phyloP scores from a whole-genome alignment of 306 rosid species.

The Glycine tomentella region DNA sequence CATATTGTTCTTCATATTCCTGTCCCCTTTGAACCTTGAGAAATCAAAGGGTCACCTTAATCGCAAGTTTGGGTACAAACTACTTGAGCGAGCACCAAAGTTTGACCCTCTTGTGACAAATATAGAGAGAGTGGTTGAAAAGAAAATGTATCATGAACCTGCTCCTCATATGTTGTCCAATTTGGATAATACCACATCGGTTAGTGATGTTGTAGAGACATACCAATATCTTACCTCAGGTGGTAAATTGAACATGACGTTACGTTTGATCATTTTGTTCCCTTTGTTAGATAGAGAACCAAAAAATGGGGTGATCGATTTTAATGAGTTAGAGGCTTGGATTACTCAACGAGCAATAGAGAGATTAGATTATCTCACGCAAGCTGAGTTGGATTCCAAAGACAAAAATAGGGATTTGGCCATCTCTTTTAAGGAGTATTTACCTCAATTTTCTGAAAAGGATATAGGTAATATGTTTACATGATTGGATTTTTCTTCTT shows the following conservation, averaged over 20 bases:
- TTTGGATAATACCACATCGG: not conserved
- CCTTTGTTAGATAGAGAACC: slow-evolving; percentile 76
- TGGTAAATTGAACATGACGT: slow-evolving; percentile 66
- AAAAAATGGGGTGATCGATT: slow-evolving; percentile 56
- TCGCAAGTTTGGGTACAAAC: slow-evolving; percentile 66
- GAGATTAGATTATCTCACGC: slow-evolving; percentile 56
- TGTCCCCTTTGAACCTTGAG: slow-evolving; percentile 32
- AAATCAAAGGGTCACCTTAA: slow-evolving; percentile 31
- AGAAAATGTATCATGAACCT: not conserved
- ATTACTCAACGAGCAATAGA: slow-evolving; percentile 55
- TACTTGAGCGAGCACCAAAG: slow-evolving; percentile 26
- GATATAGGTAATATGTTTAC: slow-evolving; percentile 57
- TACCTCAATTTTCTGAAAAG: slow-evolving; percentile 63
- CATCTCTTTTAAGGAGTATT: slow-evolving; percentile 69
- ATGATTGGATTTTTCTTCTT: not conserved
- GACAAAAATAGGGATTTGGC: slow-evolving; percentile 63
- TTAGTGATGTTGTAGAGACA: slow-evolving; percentile 42
- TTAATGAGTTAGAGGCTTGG: slow-evolving; percentile 66
- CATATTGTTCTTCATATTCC: slow-evolving; percentile 52
- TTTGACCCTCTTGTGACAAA: slow-evolving; percentile 64
- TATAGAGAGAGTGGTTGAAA: slow-evolving; percentile 43
- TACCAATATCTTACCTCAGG: slow-evolving; percentile 45
- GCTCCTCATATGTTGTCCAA: not conserved
- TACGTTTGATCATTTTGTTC: slow-evolving; percentile 67
- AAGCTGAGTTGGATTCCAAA: slow-evolving; percentile 50